These are phyloP conservation scores for Tulasnella sp. DNA, from an alignment of 768 basidiomycete species.

Conservation along the genomic window DNA sequence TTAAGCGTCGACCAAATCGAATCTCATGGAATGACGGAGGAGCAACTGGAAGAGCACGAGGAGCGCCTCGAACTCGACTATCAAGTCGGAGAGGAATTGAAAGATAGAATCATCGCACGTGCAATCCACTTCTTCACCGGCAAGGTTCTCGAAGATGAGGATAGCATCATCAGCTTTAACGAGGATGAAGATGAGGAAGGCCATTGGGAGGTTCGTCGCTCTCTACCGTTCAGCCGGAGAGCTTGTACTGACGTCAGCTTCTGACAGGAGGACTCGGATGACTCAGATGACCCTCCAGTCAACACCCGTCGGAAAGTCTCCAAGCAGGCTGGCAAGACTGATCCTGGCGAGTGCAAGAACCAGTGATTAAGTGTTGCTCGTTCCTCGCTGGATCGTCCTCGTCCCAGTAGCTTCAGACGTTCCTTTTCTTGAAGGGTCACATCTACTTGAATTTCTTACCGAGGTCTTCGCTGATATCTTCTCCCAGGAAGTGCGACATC, in stretches of 20 bases:
- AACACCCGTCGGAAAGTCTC: neutral
- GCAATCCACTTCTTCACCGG: constrained; percentile 97
- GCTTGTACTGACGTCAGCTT: neutral
- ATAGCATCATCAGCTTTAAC: constrained; percentile 12
- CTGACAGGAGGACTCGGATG: constrained; percentile 22
- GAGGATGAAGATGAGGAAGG: constrained; percentile 15
- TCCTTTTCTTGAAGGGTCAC: neutral
- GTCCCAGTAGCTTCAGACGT: neutral
- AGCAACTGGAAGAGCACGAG: constrained; percentile 82
- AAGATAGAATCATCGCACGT: constrained; percentile 94
- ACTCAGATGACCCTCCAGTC: constrained; percentile 10
- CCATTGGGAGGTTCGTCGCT: constrained; percentile 35
- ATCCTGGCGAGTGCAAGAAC: constrained; percentile 9
- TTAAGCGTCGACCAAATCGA: constrained; percentile 60
- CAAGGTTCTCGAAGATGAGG: constrained; percentile 76
- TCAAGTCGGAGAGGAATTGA: constrained; percentile 96
- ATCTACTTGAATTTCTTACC: neutral
- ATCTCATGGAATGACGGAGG: constrained; percentile 61
- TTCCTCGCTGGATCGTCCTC: neutral
- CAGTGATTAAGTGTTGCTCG: neutral
- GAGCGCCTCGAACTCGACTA: constrained; percentile 93
- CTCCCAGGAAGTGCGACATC: no score
- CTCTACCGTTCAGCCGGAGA: neutral
- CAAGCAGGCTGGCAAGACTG: neutral
- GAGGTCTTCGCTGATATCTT: no score